Conservation (phyloP, 352 stramenopile genomes). For the Peronospora belbahrii region DNA sequence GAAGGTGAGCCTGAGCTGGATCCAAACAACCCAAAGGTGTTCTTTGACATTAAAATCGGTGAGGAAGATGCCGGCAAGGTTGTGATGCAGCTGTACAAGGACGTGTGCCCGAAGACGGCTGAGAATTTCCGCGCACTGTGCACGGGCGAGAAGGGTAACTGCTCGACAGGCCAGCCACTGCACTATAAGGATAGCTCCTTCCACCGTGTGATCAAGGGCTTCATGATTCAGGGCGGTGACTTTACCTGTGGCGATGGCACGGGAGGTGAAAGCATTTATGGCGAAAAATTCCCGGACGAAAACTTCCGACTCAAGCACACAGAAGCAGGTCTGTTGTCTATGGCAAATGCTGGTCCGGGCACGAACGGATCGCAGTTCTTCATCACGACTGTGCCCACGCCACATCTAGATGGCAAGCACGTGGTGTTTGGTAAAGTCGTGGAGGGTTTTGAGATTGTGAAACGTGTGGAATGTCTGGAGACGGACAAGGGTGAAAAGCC, state of each 20-base stretch:
- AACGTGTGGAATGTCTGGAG: conserved; percentile 87
- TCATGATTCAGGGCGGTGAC: conserved; percentile 94
- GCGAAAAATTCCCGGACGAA: conserved; percentile 94
- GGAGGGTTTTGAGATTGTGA: conserved; percentile 88
- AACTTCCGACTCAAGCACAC: conserved; percentile 98
- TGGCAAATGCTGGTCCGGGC: conserved; percentile 94
- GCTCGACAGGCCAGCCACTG: conserved; percentile 75
- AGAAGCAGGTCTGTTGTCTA: conserved; percentile 91
- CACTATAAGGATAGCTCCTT: conserved; percentile 98
- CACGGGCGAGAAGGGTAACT: conserved; percentile 94
- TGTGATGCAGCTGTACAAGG: conserved; percentile 94
- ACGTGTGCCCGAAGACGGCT: conserved; percentile 94
- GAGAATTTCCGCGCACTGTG: conserved; percentile 98
- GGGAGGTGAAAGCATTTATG: conserved; percentile 91
- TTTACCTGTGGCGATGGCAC: conserved; percentile 94
- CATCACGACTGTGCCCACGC: conserved; percentile 90
- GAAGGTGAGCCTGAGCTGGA: conserved; percentile 50
- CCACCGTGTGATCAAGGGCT: conserved; percentile 95
- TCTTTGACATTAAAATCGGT: conserved; percentile 95
- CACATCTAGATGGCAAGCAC: conserved; percentile 97
- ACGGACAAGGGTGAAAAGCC: conserved; percentile 91
- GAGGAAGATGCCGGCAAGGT: conserved; percentile 84
- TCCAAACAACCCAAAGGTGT: conserved; percentile 94
- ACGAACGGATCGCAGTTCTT: conserved; percentile 98
- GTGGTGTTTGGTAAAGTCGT: conserved; percentile 95